A percentile compares a stretch with the other conserved stretches of the same genome.
These are phyloP conservation scores for Vitis hybrid DNA, from an alignment of 177 flowering plant genomes.

Conservation along the genomic window DNA sequence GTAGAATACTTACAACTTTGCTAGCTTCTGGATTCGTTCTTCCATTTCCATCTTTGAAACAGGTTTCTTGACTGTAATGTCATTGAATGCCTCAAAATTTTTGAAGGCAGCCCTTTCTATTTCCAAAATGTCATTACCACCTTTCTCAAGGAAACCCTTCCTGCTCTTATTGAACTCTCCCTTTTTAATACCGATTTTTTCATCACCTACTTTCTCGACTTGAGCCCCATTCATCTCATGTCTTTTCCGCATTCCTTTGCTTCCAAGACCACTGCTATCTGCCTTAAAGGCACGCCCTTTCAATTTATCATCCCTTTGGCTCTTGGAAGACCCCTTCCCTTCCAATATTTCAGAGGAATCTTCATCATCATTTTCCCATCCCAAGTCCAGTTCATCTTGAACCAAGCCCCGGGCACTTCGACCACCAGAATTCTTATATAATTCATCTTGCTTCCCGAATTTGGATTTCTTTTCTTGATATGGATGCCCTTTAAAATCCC, in stretches of 20 bases:
- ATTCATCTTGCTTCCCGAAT: background rate
- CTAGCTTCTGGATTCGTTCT: conserved; percentile 80
- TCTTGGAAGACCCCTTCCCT: background rate
- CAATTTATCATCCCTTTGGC: background rate
- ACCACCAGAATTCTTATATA: conserved; percentile 1
- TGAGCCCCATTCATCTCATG: conserved; percentile 8
- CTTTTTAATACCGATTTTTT: conserved; percentile 2
- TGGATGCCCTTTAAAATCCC: conserved; percentile 1
- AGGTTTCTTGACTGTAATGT: conserved; percentile 47
- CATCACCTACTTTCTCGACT: conserved; percentile 9
- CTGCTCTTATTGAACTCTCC: conserved; percentile 6
- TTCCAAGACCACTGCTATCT: conserved; percentile 11
- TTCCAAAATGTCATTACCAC: conserved; percentile 20
- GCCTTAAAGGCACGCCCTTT: background rate
- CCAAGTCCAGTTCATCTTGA: background rate
- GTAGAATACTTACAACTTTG: conserved; percentile 46
- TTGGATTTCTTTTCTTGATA: conserved; percentile 2
- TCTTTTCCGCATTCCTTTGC: conserved; percentile 2
- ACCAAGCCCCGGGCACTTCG: conserved; percentile 2
- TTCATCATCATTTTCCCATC: background rate
- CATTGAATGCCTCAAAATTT: conserved; percentile 43
- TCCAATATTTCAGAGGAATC: background rate
- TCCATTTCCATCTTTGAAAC: conserved; percentile 69
- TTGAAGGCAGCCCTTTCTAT: conserved; percentile 75
- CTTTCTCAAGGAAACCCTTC: conserved; percentile 8